A percentile compares a stretch with the other conserved stretches of the same genome.
Conservation (phyloP, 2,329 filamentous ascomycete genomes). For the Blastomyces parvus region DNA sequence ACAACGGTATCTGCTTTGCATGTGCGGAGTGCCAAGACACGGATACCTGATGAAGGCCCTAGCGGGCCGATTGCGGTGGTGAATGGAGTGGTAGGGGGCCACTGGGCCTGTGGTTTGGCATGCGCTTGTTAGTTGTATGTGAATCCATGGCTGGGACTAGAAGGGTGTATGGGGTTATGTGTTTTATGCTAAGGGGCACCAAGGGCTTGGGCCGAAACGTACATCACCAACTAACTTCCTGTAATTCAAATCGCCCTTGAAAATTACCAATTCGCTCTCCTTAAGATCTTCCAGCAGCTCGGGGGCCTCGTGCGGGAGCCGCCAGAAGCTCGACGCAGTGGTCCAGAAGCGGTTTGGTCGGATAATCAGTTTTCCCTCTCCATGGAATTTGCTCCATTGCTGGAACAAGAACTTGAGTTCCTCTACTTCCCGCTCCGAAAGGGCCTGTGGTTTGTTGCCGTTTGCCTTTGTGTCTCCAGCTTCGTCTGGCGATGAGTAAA, state of each 20-base stretch:
- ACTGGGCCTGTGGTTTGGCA: slow-evolving; percentile 48
- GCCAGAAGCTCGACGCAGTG: slow-evolving; percentile 76
- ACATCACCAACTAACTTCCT: slow-evolving; percentile 85
- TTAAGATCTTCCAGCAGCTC: slow-evolving; percentile 68
- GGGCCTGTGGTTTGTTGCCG: slow-evolving; percentile 46
- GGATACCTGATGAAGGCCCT: slow-evolving; percentile 69
- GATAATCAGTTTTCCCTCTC: slow-evolving; percentile 72
- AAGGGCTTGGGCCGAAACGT: slow-evolving; percentile 30
- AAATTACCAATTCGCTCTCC: slow-evolving; percentile 76
- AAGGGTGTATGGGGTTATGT: not conserved
- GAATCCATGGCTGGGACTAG: not conserved
- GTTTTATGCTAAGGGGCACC: not conserved
- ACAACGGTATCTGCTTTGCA: slow-evolving; percentile 97
- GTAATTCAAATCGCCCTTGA: slow-evolving; percentile 97
- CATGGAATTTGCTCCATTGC: slow-evolving; percentile 70
- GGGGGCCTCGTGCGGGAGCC: slow-evolving; percentile 60
- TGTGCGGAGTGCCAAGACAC: slow-evolving; percentile 77
- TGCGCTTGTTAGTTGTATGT: not conserved
- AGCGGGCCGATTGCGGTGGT: slow-evolving; percentile 74
- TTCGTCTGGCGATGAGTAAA: slow-evolving; percentile 69
- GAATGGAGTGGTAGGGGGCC: slow-evolving; percentile 85
- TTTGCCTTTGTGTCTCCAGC: slow-evolving; percentile 43
- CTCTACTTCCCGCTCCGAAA: slow-evolving; percentile 57
- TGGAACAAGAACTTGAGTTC: slow-evolving; percentile 69
- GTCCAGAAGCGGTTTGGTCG: slow-evolving; percentile 91